Percentiles rank a stretch among this genome's conserved stretches.
Conservation (phyloP, 208 protist species). For the Leishmania mexicana region DNA sequence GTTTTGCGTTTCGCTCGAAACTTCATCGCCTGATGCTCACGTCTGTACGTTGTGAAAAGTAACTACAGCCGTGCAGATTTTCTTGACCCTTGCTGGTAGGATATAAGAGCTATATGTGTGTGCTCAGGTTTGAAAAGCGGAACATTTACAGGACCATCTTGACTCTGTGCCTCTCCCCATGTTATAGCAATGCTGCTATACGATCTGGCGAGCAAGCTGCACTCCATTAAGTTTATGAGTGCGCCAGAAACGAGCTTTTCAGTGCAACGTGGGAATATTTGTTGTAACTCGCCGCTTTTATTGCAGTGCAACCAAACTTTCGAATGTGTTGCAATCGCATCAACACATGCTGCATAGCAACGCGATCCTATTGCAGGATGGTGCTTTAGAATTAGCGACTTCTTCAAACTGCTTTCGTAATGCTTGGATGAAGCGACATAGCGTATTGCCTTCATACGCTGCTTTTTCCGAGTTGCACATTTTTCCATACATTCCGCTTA, state of each 20-base stretch:
- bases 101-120: neutral
- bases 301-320: neutral
- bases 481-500: neutral
- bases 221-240: neutral
- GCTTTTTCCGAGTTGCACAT: neutral
- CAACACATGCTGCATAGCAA: neutral
- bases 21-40: neutral
- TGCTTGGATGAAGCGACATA: neutral
- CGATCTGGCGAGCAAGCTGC: neutral
- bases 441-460: neutral
- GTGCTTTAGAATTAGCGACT: neutral
- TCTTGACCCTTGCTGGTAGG: neutral
- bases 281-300: neutral
- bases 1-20: neutral
- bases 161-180: neutral
- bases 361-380: neutral
- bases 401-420: neutral
- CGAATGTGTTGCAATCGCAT: neutral
- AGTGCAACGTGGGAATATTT: too few relatives aligned
- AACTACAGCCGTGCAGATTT: neutral
- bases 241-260: neutral
- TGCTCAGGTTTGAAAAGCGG: neutral
- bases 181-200: neutral
- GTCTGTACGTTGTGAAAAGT: neutral
- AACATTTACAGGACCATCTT: neutral